Conservation (phyloP, 306 rosid species). For the Gynostemma pentaphyllum region DNA sequence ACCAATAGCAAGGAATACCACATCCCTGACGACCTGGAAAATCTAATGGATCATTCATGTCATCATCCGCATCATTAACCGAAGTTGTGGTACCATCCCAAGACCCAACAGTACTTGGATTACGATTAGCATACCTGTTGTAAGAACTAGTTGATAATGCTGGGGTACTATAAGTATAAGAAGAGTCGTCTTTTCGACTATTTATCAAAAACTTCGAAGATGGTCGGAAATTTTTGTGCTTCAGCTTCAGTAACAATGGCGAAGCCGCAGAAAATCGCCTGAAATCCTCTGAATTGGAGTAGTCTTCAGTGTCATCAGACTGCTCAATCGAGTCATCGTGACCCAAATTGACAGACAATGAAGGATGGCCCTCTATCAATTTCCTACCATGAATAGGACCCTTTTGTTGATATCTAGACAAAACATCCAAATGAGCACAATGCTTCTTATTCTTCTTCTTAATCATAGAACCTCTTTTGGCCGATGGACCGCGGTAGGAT, state of each 20-base stretch:
- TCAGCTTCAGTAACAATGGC: slow-evolving; percentile 54
- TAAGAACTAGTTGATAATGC: slow-evolving; percentile 89
- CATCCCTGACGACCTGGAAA: slow-evolving; percentile 79
- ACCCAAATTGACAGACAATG: slow-evolving; percentile 20
- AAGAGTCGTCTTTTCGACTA: slow-evolving; percentile 61
- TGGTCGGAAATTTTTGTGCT: slow-evolving; percentile 40
- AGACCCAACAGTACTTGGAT: slow-evolving; percentile 83
- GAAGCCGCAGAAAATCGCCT: slow-evolving; percentile 46
- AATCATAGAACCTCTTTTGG: slow-evolving; percentile 15
- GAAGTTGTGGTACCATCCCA: slow-evolving; percentile 88
- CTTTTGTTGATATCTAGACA: slow-evolving; percentile 31
- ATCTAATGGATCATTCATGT: slow-evolving; percentile 57
- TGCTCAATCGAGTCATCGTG: slow-evolving; percentile 48
- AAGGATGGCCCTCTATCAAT: slow-evolving; percentile 30
- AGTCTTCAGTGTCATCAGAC: slow-evolving; percentile 63
- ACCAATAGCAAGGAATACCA: slow-evolving; percentile 96
- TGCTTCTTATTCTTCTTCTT: slow-evolving; percentile 47
- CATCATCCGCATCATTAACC: slow-evolving; percentile 62
- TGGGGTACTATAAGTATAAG: slow-evolving; percentile 82
- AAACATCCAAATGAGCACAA: slow-evolving; percentile 30
- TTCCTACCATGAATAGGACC: slow-evolving; percentile 31
- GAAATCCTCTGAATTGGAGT: slow-evolving; percentile 56
- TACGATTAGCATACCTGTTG: slow-evolving; percentile 38
- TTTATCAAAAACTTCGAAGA: slow-evolving; percentile 40
- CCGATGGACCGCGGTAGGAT: slow-evolving; percentile 19